Evolutionary conservation across 306 rosid genomes (phyloP), one percentile per base, ranked within the genome.

Genomic region (Vigna unguiculata): DNA sequence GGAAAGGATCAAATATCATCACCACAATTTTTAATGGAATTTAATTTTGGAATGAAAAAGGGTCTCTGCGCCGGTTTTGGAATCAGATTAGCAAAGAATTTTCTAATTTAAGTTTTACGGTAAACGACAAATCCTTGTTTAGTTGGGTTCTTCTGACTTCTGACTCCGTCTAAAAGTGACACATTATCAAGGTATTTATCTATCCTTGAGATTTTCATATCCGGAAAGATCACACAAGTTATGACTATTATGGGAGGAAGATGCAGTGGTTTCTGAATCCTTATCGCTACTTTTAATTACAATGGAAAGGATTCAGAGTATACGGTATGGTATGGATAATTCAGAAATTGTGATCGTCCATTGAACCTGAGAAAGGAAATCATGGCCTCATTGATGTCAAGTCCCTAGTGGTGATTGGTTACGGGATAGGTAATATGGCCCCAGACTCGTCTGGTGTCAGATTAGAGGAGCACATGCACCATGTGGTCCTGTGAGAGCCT

Each of bases 401-500:
- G 77, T 72, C 9, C 58, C 71, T 52, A 70, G 59, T 76, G 78
- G 68, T 54, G 64, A 76, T 63, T 71, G 79, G 22, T 65, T 72
- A 13, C 48, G 54, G 30, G 55, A 53, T 34, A 61, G 77, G 64
- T 7, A 55, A 48, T 19, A 17, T 82, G 85, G 79, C 66, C 81
- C 74, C 74, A 80, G 47, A 64, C 78, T n/a, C 60, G 63, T 65
- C 20, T 46, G 41, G 75, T 82, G 86, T 77, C 76, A 82, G 80
- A 66, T 57, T 55, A 48, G 24, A 77, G 20, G 46, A 15, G 72
- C 85, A 85, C 83, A 85, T 81, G 88, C 55, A 48, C 73, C 79
- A 74, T 78, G 85, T 81, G 79, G 74, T 81, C 78, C 85, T 74
- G 41, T 5, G 14, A 52, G 53, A 45, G 52, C 52, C 55, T 4